phyloP scores from a whole-genome alignment of 805 yeast species.

The Schizosaccharomyces pombe region ASM294v3 CU329670.1:4813001-4813500 shows the following conservation, averaged over 20 bases:
- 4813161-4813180: no score
- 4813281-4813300: not conserved
- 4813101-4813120: not conserved
- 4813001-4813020: slow-evolving; percentile 11
- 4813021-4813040: slow-evolving; percentile 9
- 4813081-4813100: no score
- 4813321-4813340: no score
- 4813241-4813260: not conserved
- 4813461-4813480: not conserved
- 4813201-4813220: not conserved
- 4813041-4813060: slow-evolving; percentile 10
- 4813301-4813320: no score
- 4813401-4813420: no score
- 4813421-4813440: not conserved
- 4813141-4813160: not conserved
- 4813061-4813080: slow-evolving; percentile 4
- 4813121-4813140: not conserved
- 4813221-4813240: not conserved
- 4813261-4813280: not conserved
- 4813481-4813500: not conserved
- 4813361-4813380: no score
- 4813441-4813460: not conserved
- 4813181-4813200: no score
- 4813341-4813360: no score
- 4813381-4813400: no score